Evolutionary conservation across 2,329 filamentous ascomycete species (phyloP).

Genomic region (Macrophomina tecta): DNA sequence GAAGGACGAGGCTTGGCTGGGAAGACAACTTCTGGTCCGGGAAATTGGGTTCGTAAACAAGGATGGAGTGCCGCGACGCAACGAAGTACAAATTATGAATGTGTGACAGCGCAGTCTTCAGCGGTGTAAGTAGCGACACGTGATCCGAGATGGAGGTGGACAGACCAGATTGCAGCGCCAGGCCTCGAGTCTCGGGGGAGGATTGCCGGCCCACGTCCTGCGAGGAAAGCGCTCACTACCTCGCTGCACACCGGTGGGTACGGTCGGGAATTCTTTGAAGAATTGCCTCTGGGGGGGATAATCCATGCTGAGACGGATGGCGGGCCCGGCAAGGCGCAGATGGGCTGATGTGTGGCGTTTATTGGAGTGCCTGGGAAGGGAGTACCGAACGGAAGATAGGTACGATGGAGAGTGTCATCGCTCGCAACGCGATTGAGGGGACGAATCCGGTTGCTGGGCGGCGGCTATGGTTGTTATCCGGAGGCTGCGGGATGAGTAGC

Average conservation of each 20-base stretch:
- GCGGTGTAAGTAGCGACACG: slow-evolving; percentile 7
- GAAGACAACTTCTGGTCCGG: slow-evolving; percentile 47
- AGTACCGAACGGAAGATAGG: not conserved
- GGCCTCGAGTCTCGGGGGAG: slow-evolving; percentile 35
- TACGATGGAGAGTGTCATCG: not conserved
- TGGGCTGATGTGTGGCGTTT: not conserved
- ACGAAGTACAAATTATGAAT: slow-evolving; percentile 56
- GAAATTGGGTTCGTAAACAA: slow-evolving; percentile 52
- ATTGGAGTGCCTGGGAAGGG: not conserved
- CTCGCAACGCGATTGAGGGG: not conserved
- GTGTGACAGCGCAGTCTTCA: slow-evolving; percentile 53
- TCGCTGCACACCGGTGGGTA: slow-evolving; percentile 36
- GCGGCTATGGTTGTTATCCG: not conserved
- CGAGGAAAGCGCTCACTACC: slow-evolving; percentile 37
- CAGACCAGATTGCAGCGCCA: slow-evolving; percentile 51
- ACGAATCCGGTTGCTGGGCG: not conserved
- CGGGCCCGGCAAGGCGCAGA: not conserved
- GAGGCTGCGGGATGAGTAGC: slow-evolving; percentile 35
- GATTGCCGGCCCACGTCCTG: not conserved
- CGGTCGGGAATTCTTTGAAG: slow-evolving; percentile 28
- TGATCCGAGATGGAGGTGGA: slow-evolving; percentile 1
- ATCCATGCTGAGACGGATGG: slow-evolving; percentile 6
- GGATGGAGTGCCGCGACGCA: slow-evolving; percentile 48
- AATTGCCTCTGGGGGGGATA: not conserved
- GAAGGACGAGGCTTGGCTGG: slow-evolving; percentile 46